These are phyloP conservation scores for Primulina huaijiensis DNA, from an alignment of 257 asterid species.

Conservation along the genomic window DNA sequence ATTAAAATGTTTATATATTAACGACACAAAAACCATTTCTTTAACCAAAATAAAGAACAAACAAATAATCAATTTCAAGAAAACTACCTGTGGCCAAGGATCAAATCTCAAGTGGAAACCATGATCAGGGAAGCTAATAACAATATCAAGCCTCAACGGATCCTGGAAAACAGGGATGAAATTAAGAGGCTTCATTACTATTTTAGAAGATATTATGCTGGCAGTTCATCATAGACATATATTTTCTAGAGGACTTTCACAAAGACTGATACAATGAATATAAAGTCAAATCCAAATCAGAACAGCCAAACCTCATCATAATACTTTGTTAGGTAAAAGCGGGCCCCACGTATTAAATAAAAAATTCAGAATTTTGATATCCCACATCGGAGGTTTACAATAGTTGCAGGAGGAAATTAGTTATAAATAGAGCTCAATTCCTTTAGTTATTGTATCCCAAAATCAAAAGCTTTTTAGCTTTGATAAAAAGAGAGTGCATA, in stretches of 20 bases:
- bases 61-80: slow-evolving; percentile 16
- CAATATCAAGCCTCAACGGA: slow-evolving; percentile 68
- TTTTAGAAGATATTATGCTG: not conserved
- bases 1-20: slow-evolving; percentile 1
- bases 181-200: slow-evolving; percentile 14
- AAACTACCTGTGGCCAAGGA: slow-evolving; percentile 86
- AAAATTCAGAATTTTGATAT: too few species aligned
- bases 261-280: not conserved
- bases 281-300: slow-evolving; percentile 15
- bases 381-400: too few species aligned
- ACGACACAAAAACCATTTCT: not conserved
- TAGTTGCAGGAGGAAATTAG: too few species aligned
- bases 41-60: slow-evolving; percentile 12
- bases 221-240: not conserved
- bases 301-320: slow-evolving; percentile 67
- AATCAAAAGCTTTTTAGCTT: too few species aligned
- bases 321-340: too few species aligned
- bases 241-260: not conserved
- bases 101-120: slow-evolving; percentile 88
- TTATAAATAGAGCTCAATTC: too few species aligned
- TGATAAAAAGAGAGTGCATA: too few species aligned
- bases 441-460: too few species aligned
- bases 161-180: slow-evolving; percentile 46
- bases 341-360: too few species aligned
- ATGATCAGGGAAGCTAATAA: slow-evolving; percentile 87